phyloP scores from a whole-genome alignment of 2,329 filamentous ascomycete species.

The Coniochaeta sp. region DNA sequence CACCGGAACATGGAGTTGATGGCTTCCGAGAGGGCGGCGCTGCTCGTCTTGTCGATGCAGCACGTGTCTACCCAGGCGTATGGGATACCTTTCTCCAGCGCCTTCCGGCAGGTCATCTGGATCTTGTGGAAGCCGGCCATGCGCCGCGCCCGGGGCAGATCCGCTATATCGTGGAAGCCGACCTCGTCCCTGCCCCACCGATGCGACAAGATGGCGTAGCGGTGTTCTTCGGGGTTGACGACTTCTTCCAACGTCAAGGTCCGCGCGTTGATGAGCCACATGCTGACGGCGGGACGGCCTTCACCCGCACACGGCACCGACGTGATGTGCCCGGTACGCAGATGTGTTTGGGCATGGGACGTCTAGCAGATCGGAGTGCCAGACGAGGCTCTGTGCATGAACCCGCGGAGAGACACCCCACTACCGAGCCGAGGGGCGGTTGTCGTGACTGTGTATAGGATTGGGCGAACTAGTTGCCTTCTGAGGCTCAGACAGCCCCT shows the following conservation, averaged over 20 bases:
- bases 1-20: constrained; percentile 12
- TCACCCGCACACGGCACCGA: not conserved
- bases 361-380: not conserved
- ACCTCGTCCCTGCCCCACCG: constrained; percentile 3
- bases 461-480: not conserved
- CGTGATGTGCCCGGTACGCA: not conserved
- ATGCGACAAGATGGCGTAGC: constrained; percentile 4
- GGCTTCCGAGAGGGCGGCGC: constrained; percentile 7
- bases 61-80: constrained; percentile 4
- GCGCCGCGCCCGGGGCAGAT: not conserved
- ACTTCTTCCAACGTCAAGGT: constrained; percentile 12
- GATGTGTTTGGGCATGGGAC: not conserved
- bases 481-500: no score
- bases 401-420: not conserved
- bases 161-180: constrained; percentile 3
- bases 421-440: not conserved
- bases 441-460: no score
- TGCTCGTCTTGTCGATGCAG: constrained; percentile 3
- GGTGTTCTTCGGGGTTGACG: not conserved
- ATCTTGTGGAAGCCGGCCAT: constrained; percentile 4
- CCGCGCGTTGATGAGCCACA: constrained; percentile 22
- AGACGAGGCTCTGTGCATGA: not conserved
- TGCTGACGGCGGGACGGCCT: not conserved
- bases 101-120: constrained; percentile 3
- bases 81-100: not conserved